Base-by-base conservation (phyloP, 108 stramenopile species). In the Conticribra guillardii region DNA sequence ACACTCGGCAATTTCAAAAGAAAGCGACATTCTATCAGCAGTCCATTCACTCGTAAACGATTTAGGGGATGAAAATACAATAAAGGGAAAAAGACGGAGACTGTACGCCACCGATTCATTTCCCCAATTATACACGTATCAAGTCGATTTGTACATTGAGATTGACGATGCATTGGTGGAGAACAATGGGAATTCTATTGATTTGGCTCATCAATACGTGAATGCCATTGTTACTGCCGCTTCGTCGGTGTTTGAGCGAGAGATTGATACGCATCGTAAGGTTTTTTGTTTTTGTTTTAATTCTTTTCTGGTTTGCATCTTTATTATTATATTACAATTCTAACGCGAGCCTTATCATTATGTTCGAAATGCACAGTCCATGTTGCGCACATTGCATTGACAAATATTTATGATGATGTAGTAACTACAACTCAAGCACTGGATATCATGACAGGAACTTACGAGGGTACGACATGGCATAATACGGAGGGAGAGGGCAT, bases 81-180 rank as follows among this genome's bases (percentile, higher is more conserved):
- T n/a, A n/a, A n/a, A n/a, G n/a, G n/a, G n/a, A n/a, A n/a, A n/a
- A n/a, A n/a, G n/a, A n/a, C n/a, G n/a, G n/a, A n/a, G n/a, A n/a
- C n/a, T 60, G 4, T 60, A 60, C 18, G 37, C 59, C 1, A 60
- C 59, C 3, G 37, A 60, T 44, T 24, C 34, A 11, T 60, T 41
- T 41, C 59, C 59, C 7, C 41, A 60, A 16, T 34, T 14, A 22
- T 60, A 22, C 19, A 45, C 59, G 21, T 60, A 60, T 60, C 59
- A 60, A 44, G 59, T 60, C 17, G 59, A 60, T 44, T 30, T 60
- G 15, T 60, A 60, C 22, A 60, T 37, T 60, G 59, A 60, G 23
- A 41, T 60, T 19, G 59, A 60, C 23, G 29, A 2, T 30, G 59
- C 19, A 1, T 21, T 60, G 59, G 34, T 60, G 1, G 34, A 1